Base-by-base conservation (phyloP, 78 protist genomes). In the Speleostelium caveatum region DNA sequence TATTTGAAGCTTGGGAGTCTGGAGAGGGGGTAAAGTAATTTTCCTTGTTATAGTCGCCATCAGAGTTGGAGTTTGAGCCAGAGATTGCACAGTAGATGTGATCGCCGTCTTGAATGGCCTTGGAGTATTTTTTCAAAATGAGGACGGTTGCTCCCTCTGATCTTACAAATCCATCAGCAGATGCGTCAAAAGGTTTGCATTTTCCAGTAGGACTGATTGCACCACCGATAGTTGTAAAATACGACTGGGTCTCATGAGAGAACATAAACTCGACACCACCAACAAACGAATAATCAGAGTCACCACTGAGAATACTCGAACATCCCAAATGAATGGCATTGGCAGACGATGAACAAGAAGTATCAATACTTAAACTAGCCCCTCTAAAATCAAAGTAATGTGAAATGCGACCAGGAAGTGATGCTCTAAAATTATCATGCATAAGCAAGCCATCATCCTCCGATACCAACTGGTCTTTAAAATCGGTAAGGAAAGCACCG, bases 311-410 rank as follows among this genome's bases (percentile, higher is more conserved):
- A 51, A 96, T 51, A 7, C 90, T 94, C 38, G 33, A 53, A 56
- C 33, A 3, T 14, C 98, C 98, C 24, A 77, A 38, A 38, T 89
- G 65, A 30, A 94, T 24, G 16, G 98, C 98, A 41, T 95, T 93
- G 36, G 97, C 87, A 12, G 98, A 87, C n/a, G 94, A 67, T 28
- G 96, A 86, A 69, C 98, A 97, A 10, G 98, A 98, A 17, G 98
- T 96, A 67, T 97, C 98, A 6, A 96, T 5, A 3, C 96, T 53
- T 69, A 97, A 38, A 2, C 94, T 69, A 26, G 98, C 97, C 6
- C 98, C 98, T 38, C 49, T 32, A 19, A 96, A 79, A 65, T 95
- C 96, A 63, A 96, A 72, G 2, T 32, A 17, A 58, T 77, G 96
- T 7, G 97, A 73, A 0, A 97, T 0, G 28, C 98, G 95, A 87